Conservation (phyloP, 2,329 filamentous ascomycete species). For the Monilinia vaccinii-corymbosi region DNA sequence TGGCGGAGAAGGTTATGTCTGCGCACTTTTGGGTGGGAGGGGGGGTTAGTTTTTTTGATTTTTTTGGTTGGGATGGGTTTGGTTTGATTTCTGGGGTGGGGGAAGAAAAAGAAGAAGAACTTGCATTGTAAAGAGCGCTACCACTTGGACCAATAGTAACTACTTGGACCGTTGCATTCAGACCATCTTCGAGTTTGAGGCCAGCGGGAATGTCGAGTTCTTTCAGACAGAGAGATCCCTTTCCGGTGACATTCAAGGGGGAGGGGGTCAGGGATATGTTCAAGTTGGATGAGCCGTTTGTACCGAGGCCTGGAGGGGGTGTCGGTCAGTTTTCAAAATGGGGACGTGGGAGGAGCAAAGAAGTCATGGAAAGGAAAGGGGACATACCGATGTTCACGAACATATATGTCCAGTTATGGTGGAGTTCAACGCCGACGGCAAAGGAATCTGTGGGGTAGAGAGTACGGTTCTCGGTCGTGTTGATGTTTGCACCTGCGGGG, state of each 20-base stretch:
- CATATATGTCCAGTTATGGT: slow-evolving; percentile 3
- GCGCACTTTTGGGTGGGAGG: not conserved
- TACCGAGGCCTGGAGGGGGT: slow-evolving; percentile 2
- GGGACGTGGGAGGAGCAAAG: not conserved
- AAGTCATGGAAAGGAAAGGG: not conserved
- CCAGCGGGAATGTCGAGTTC: slow-evolving; percentile 6
- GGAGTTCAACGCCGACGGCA: not conserved
- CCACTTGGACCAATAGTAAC: slow-evolving; percentile 10
- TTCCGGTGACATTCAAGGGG: slow-evolving; percentile 10
- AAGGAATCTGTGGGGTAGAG: slow-evolving; percentile 1
- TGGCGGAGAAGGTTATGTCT: slow-evolving; percentile 4
- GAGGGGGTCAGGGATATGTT: slow-evolving; percentile 5
- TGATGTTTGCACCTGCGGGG: slow-evolving; percentile 11
- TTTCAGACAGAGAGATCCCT: slow-evolving; percentile 8
- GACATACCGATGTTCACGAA: slow-evolving; percentile 1
- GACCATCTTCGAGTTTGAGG: slow-evolving; percentile 1
- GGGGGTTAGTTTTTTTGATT: not conserved
- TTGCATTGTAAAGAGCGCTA: slow-evolving; percentile 12
- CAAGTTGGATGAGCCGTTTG: slow-evolving; percentile 11
- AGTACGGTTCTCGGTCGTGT: slow-evolving; percentile 5
- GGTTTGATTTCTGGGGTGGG: not conserved
- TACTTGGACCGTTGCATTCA: slow-evolving; percentile 11
- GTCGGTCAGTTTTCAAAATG: not conserved
- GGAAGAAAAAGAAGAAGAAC: not conserved
- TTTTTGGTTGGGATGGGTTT: too few relatives aligned